Evolutionary conservation across 495 filamentous ascomycete species (phyloP), one percentile per base, ranked within the genome.

Genomic region (Viridothelium virens): DNA sequence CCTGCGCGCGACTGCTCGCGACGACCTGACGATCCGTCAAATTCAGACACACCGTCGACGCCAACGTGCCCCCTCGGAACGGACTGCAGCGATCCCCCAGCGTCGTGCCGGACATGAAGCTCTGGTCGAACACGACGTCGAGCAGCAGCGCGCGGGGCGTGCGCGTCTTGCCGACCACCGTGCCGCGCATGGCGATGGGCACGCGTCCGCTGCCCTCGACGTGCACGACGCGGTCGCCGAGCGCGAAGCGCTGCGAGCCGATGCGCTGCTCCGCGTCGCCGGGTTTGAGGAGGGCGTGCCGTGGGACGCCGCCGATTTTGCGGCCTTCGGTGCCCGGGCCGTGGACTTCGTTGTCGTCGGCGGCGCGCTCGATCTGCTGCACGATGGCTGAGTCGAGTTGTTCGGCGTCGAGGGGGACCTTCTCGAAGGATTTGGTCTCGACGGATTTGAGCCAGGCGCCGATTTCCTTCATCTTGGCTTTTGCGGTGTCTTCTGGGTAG

Each of bases 71-170:
- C 47, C 95, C 95, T 46, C 95, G 86, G 86, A 97, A 97, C 5
- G 89, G 89, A n/a, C 91, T 90, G 75, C 95, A 97, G 34, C 95
- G 86, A 34, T 89, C 91, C 66, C 89, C 87, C 12, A 99, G 82
- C 0, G 88, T 91, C 0, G 91, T 96, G 63, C 93, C 95, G 66
- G 90, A 92, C 91, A 99, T 97, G 75, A 99, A 99, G 2, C 89
- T 89, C 18, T 83, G 82, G 72, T 99, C 95, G 73, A 96, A 97
- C 3, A 99, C 86, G 63, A 97, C 84, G 74, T 99, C 95, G 36
- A 99, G 83, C 39, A 96, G 79, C 33, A 87, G 86, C 12, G 86
- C 87, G 46, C 90, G 87, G 25, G 91, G 76, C 2, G 92, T 96
- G 39, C 90, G 85, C 39, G 91, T 96, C 70, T 96, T 87, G 18